phyloP scores from a whole-genome alignment of 805 yeast genomes.

The Myxozyma geophila region DNA sequence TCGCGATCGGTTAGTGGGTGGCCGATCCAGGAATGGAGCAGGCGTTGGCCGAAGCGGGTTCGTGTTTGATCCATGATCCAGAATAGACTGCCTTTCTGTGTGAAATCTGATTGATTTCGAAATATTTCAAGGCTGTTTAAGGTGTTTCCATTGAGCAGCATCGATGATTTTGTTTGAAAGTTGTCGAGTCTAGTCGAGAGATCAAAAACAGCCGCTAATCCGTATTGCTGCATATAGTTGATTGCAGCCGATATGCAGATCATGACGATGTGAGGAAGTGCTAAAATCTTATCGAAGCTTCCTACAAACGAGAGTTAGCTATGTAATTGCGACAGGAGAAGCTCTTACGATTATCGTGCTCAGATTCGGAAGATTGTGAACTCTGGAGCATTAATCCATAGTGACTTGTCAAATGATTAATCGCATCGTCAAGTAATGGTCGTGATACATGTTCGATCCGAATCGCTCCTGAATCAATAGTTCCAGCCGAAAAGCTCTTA shows the following conservation, averaged over 20 bases:
- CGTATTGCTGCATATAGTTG: conserved; percentile 64
- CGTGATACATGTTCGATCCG: conserved; percentile 31
- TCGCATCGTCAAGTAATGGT: conserved; percentile 25
- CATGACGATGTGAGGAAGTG: conserved; percentile 41
- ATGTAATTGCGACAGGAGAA: background rate
- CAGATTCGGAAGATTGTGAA: conserved; percentile 21
- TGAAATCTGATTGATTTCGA: conserved; percentile 61
- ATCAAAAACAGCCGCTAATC: conserved; percentile 60
- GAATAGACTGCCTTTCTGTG: conserved; percentile 68
- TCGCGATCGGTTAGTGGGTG: conserved; percentile 65
- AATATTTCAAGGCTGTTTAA: conserved; percentile 76
- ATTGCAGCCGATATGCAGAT: conserved; percentile 54
- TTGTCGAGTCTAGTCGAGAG: conserved; percentile 56
- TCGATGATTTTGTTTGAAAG: conserved; percentile 55
- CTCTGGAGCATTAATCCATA: conserved; percentile 15
- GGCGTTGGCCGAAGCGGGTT: conserved; percentile 74
- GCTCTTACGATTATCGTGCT: background rate
- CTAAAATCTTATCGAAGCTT: conserved; percentile 38
- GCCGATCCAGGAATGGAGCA: conserved; percentile 72
- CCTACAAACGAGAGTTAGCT: background rate
- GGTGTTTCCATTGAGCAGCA: conserved; percentile 67
- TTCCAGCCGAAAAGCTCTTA: conserved; percentile 1
- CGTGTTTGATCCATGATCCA: conserved; percentile 83
- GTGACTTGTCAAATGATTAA: conserved; percentile 2
- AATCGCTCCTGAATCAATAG: conserved; percentile 11